phyloP scores from a whole-genome alignment of 495 filamentous ascomycete genomes.

The Penicillium samsonianum region DNA sequence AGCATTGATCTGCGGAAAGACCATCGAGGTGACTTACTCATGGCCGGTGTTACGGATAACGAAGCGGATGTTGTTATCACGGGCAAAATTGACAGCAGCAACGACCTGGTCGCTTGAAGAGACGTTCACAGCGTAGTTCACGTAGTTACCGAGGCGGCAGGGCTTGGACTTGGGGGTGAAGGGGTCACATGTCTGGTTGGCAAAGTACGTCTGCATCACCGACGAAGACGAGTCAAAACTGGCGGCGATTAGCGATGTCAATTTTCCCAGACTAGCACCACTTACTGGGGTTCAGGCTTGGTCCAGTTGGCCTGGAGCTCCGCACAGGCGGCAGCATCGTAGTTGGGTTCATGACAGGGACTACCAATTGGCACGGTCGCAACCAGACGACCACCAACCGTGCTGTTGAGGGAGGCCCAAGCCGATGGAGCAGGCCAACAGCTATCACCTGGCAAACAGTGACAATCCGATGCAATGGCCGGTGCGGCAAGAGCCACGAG shows the following conservation, averaged over 20 bases:
- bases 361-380: slow-evolving; percentile 43
- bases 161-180: slow-evolving; percentile 44
- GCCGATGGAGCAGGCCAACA: slow-evolving; percentile 42
- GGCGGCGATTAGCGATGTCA: background rate
- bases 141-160: slow-evolving; percentile 62
- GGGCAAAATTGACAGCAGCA: slow-evolving; percentile 52
- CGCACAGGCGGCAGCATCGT: slow-evolving; percentile 34
- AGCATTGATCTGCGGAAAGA: background rate
- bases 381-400: slow-evolving; percentile 42
- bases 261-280: background rate
- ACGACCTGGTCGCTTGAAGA: slow-evolving; percentile 36
- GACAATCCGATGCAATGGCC: slow-evolving; percentile 20
- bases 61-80: slow-evolving; percentile 59
- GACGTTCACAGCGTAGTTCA: slow-evolving; percentile 53
- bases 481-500: slow-evolving; percentile 26
- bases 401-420: slow-evolving; percentile 43
- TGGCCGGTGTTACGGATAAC: slow-evolving; percentile 67
- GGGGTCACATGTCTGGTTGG: slow-evolving; percentile 57
- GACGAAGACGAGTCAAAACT: slow-evolving; percentile 41
- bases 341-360: slow-evolving; percentile 46
- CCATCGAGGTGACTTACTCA: slow-evolving; percentile 34
- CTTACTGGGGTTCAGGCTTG: slow-evolving; percentile 30
- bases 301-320: slow-evolving; percentile 27
- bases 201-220: slow-evolving; percentile 46
- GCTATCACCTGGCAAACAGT: slow-evolving; percentile 34